Conservation (phyloP, 208 protist genomes). For the Leishmania major region DNA sequence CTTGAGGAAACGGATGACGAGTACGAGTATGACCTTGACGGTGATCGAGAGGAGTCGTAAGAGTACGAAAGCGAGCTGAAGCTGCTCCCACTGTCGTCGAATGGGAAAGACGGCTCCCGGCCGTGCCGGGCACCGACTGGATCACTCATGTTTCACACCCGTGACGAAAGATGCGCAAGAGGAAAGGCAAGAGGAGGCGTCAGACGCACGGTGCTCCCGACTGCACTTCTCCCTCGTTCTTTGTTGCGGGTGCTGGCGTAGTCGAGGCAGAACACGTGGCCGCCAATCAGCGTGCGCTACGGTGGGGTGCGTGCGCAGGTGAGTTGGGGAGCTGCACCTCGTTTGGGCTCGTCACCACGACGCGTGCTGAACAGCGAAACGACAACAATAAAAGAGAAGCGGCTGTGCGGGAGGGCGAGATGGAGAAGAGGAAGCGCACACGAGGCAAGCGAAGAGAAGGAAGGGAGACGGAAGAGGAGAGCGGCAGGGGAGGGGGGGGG, state of each 20-base stretch:
- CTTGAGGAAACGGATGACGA: conserved; percentile 7
- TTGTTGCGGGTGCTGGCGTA: neutral
- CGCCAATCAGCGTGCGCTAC: neutral
- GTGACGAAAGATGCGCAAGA: neutral
- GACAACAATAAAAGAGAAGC: neutral
- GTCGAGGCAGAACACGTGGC: neutral
- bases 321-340: neutral
- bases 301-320: neutral
- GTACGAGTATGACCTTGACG: conserved; percentile 12
- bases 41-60: conserved; percentile 16
- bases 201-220: neutral
- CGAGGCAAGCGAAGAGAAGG: neutral
- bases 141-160: conserved; percentile 10
- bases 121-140: neutral
- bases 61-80: conserved; percentile 23
- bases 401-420: neutral
- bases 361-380: neutral
- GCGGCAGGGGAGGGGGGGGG: neutral
- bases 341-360: neutral
- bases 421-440: neutral
- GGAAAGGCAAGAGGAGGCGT: neutral
- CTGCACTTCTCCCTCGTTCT: neutral
- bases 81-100: conserved; percentile 12
- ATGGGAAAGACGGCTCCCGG: neutral
- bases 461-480: neutral